Evolutionary conservation across 371 early-diverging fungal species (phyloP), one percentile per base, ranked within the genome.

Genomic region (Rhizopus delemar): DNA sequence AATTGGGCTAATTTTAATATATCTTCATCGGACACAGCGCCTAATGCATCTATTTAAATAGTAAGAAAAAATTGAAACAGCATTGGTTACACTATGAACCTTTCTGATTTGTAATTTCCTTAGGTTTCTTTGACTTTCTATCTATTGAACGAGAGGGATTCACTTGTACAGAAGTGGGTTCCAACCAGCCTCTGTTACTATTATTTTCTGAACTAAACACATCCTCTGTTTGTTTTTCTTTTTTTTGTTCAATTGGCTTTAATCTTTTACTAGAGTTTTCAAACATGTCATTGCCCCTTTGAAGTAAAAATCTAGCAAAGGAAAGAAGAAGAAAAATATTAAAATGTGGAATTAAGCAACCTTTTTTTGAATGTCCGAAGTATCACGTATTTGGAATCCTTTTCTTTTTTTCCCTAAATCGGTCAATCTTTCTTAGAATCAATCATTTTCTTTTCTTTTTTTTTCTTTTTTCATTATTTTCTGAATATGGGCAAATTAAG

Each of bases 11-110:
- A 46, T 36, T 70, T 72, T 16, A 74, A 45, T 35, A 78, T 78
- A 48, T 78, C 75, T 56, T 72, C 75, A 41, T 74, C 66, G 31
- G 78, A 78, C 3, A 78, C 75, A 9, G 68, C 67, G 22, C 69
- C 66, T 32, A 77, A 46, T 43, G 73, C 58, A 35, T 77, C 74
- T 61, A 63, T 22, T 28, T 15, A 51, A 59, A n/a, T 32, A 36
- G 39, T 31, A 29, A 55, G 3, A 49, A 38, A 31, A 32, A 41
- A 45, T 22, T 35, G 4, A 28, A 8, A 5, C 9, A 5, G 16
- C 29, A 7, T 34, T 3, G 39, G 41, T 36, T 32, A 13, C 6
- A 15, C 15, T 11, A 4, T 5, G n/a, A 12, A 68, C 68, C 68
- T 49, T 63, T 51, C 34, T 60, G 57, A 41, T 50, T 36, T 22